Evolutionary conservation across 306 rosid genomes (phyloP).

Genomic region (Vigna reflexopilosa): DNA sequence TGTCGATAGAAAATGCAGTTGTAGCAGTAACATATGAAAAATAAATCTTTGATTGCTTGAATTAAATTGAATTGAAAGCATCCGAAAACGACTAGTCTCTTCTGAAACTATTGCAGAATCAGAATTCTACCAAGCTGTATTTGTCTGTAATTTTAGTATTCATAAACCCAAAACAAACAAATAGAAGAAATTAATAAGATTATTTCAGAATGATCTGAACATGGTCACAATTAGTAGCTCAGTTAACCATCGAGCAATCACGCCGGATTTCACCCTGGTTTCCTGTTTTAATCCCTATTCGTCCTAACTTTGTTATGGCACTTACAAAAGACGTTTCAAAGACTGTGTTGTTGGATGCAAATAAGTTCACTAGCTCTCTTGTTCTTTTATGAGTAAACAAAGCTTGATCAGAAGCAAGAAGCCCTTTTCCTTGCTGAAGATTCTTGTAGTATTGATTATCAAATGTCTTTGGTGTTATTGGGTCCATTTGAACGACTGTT

Average conservation of each 20-base stretch:
- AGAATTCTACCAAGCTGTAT: neutral
- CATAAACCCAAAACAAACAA: neutral
- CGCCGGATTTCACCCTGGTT: conserved; percentile 71
- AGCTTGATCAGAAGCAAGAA: conserved; percentile 80
- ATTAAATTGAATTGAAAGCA: neutral
- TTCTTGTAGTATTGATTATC: conserved; percentile 83
- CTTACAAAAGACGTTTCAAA: conserved; percentile 65
- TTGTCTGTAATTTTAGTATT: neutral
- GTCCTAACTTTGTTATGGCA: conserved; percentile 81
- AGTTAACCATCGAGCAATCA: conserved; percentile 64
- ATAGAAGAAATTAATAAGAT: neutral
- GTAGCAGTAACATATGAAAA: neutral
- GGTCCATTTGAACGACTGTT: conserved; percentile 66
- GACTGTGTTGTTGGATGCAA: conserved; percentile 70
- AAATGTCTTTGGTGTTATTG: conserved; percentile 60
- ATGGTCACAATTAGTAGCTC: conserved; percentile 14
- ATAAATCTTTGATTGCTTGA: neutral
- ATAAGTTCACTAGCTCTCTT: conserved; percentile 63
- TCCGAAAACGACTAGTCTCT: neutral
- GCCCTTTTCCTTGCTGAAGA: conserved; percentile 77
- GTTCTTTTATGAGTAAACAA: conserved; percentile 65
- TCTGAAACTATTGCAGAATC: neutral
- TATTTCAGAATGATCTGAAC: neutral
- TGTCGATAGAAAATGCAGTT: neutral
- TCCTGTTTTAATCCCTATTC: conserved; percentile 66